phyloP scores from a whole-genome alignment of 2,329 filamentous ascomycete genomes.

The Dactylonectria estremocensis region DNA sequence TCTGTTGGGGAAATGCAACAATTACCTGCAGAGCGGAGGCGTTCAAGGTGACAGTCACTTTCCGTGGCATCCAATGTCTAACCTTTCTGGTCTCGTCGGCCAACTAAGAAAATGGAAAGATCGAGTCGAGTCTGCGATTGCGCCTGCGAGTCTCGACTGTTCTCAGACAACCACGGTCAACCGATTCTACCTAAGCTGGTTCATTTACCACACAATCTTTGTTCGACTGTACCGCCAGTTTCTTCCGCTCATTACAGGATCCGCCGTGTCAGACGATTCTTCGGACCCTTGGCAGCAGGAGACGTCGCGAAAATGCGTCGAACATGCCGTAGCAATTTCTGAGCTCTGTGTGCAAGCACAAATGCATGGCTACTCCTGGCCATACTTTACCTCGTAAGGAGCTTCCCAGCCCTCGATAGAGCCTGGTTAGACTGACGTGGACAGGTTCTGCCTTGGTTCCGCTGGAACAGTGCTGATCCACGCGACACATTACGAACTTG shows the following conservation, averaged over 20 bases:
- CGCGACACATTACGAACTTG: constrained; percentile 26
- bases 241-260: constrained; percentile 26
- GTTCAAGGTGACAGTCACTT: constrained; percentile 37
- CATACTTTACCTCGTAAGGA: constrained; percentile 31
- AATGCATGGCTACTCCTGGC: constrained; percentile 32
- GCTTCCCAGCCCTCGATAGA: accelerated
- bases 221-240: constrained; percentile 34
- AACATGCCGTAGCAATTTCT: constrained; percentile 19
- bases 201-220: constrained; percentile 29
- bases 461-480: constrained; percentile 33
- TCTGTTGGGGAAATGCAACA: constrained; percentile 28
- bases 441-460: constrained; percentile 30
- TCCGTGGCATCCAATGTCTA: constrained; percentile 34
- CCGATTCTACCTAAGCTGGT: constrained; percentile 31
- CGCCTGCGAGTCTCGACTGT: constrained; percentile 18
- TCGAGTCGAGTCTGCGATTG: background rate
- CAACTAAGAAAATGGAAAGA: constrained; percentile 21
- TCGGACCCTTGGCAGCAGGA: constrained; percentile 35
- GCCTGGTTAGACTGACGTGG: background rate
- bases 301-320: constrained; percentile 27
- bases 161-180: constrained; percentile 26
- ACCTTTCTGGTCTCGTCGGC: constrained; percentile 20
- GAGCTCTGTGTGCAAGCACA: constrained; percentile 22
- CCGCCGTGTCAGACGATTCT: constrained; percentile 10
- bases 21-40: constrained; percentile 30